Evolutionary conservation across 208 protist genomes (phyloP).

Genomic region (Strigomonas galati): DNA sequence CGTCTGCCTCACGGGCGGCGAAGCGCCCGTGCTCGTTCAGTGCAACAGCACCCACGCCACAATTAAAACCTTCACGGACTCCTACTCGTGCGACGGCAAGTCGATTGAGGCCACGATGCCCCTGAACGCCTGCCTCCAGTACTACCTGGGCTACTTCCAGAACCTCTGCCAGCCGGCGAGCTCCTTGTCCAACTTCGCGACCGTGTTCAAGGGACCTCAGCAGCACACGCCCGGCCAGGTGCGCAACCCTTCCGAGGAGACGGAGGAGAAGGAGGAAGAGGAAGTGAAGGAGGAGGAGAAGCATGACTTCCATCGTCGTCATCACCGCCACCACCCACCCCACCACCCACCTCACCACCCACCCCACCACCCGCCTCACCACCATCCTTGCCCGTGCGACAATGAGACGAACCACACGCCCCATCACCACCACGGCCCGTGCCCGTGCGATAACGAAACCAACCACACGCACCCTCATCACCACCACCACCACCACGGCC

Average conservation of each 20-base stretch:
- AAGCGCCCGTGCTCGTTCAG: constrained; percentile 37
- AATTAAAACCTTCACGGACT: constrained; percentile 24
- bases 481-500: too few relatives aligned
- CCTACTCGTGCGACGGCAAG: constrained; percentile 32
- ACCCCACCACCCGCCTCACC: too few relatives aligned
- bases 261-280: neutral
- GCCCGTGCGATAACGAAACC: too few relatives aligned
- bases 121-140: constrained; percentile 41
- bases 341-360: too few relatives aligned
- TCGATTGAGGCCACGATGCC: constrained; percentile 27
- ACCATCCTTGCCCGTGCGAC: too few relatives aligned
- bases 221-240: constrained; percentile 7
- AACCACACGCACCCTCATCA: too few relatives aligned
- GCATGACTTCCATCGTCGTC: too few relatives aligned
- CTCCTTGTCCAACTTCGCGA: neutral
- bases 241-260: neutral
- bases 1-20: constrained; percentile 31
- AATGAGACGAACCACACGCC: too few relatives aligned
- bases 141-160: constrained; percentile 46
- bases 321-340: too few relatives aligned
- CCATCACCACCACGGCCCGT: too few relatives aligned
- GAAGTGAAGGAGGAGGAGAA: too few relatives aligned
- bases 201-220: neutral
- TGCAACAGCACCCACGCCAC: constrained; percentile 29
- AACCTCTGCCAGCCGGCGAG: constrained; percentile 33